These are phyloP conservation scores for Galeopsis tetrahit DNA, from an alignment of 257 asterid genomes.

Conservation along the genomic window DNA sequence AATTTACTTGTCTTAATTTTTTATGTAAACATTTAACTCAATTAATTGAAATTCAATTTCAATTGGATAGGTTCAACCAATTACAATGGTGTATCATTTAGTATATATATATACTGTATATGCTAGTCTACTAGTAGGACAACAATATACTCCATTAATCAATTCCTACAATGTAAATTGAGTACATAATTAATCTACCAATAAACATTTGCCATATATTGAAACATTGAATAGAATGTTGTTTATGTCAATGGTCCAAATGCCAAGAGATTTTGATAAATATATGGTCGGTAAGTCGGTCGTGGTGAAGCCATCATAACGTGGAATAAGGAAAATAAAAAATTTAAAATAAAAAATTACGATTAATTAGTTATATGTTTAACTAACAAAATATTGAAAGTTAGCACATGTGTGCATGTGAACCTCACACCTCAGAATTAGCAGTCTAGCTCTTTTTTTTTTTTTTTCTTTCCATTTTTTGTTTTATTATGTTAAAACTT, in stretches of 20 bases:
- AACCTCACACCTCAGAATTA: not conserved
- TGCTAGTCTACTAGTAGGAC: not conserved
- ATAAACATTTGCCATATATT: not conserved
- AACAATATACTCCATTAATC: not conserved
- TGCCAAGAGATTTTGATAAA: constrained; percentile 9
- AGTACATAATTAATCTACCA: not conserved
- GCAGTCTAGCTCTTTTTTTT: not conserved
- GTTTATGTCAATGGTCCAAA: constrained; percentile 22
- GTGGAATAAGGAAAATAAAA: not conserved
- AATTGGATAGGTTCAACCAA: no score
- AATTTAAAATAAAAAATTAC: not conserved
- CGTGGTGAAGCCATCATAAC: constrained; percentile 31
- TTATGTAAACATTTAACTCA: no score
- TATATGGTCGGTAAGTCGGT: constrained; percentile 41
- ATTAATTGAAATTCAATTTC: no score
- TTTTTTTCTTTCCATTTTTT: not conserved
- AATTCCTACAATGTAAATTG: not conserved
- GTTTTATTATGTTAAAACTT: not conserved
- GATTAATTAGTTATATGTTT: not conserved
- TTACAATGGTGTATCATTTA: no score
- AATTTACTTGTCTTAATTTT: no score
- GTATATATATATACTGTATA: no score
- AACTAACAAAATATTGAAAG: not conserved
- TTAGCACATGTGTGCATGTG: constrained; percentile 39
- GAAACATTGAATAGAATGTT: constrained; percentile 30